Evolutionary conservation across 495 filamentous ascomycete genomes (phyloP), one percentile per base, ranked within the genome.

Genomic region (Xylaria flabelliformis): DNA sequence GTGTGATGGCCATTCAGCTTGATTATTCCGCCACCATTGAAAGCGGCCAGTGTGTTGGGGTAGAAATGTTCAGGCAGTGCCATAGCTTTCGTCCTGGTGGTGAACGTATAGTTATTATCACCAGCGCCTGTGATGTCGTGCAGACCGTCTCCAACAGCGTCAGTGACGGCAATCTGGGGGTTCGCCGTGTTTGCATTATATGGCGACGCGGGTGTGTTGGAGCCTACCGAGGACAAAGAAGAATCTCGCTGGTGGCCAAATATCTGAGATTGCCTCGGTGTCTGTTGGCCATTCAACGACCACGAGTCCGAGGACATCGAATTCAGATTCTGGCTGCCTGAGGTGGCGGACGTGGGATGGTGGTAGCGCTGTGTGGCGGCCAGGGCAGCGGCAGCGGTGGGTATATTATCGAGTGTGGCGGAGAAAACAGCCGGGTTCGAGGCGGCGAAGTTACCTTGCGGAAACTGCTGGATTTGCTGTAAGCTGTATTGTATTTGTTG

Each of bases 221-320:
- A 89, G n/a, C 85, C 87, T 64, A 88, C 68, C 3, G 88, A 88
- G 0, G 87, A 89, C 50, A 85, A 80, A 32, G 87, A 88, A 12
- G 85, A 85, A 73, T 88, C 86, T 69, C 87, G 85, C 58, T 86
- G 81, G 73, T 89, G 86, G n/a, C 79, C 75, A 51, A 84, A 74
- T 7, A 78, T 78, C 58, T 82, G 77, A 34, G 76, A 53, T 10
- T 81, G 79, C 76, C 82, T 80, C 19, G 82, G 81, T 36, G 82
- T 85, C 59, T 83, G 77, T 65, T 83, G 84, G 65, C 74, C 76
- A 39, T 74, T 74, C 58, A 77, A 71, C 63, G 80, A 64, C 83
- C 82, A 85, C 44, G 80, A 69, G 51, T 85, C 83, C 61, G 83
- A 80, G 77, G 82, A 82, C 84, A 86, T 85, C 55, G 77, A 62